Conservation (phyloP, 495 filamentous ascomycete species). For the Xylaria castorea region DNA sequence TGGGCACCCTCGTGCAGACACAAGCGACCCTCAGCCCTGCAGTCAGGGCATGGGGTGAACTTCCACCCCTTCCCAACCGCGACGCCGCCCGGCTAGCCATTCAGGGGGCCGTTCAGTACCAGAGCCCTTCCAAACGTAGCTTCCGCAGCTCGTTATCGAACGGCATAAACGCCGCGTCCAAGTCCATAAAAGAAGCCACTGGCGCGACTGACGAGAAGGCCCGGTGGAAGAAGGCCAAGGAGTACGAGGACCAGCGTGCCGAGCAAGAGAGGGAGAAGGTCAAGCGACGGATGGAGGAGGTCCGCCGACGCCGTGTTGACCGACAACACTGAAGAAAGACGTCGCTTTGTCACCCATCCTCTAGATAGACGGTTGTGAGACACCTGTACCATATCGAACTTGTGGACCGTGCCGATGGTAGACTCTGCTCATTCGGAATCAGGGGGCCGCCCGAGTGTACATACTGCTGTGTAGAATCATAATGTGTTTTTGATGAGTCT, state of each 20-base stretch:
- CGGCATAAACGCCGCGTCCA: conserved; percentile 7
- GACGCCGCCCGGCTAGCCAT: not conserved
- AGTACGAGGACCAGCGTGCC: conserved; percentile 55
- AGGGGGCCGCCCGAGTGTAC: not conserved
- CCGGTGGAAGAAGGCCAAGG: conserved; percentile 43
- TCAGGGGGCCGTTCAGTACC: conserved; percentile 33
- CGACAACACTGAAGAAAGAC: conserved; percentile 17
- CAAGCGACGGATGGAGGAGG: conserved; percentile 41
- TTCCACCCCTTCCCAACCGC: conserved; percentile 52
- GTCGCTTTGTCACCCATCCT: not conserved
- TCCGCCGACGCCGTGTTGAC: conserved; percentile 32
- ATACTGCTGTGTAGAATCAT: conserved; percentile 15
- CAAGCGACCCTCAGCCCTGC: conserved; percentile 55
- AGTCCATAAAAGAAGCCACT: conserved; percentile 36
- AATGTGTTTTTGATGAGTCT: not conserved
- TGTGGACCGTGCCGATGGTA: not conserved
- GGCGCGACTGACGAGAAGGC: conserved; percentile 48
- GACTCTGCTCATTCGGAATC: conserved; percentile 1
- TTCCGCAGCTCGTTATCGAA: conserved; percentile 28
- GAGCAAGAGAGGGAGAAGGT: conserved; percentile 51
- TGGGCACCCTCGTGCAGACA: conserved; percentile 64
- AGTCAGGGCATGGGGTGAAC: conserved; percentile 57
- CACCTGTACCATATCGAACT: conserved; percentile 19
- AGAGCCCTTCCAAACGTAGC: conserved; percentile 35
- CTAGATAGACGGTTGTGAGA: not conserved